phyloP scores from a whole-genome alignment of 768 basidiomycete genomes.

The Porpolomopsis calyptriformis region DNA sequence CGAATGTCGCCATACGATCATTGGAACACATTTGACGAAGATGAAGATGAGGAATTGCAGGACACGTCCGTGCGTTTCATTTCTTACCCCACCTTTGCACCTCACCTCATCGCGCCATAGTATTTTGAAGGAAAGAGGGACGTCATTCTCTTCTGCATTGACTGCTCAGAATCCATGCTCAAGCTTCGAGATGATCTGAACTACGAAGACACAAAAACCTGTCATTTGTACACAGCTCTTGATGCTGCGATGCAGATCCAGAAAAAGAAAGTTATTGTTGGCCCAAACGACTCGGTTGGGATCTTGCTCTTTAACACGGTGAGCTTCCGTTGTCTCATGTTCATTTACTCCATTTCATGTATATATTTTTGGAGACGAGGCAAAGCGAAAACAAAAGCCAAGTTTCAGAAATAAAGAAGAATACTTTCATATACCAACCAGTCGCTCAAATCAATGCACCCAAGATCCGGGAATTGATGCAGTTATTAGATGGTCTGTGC shows the following conservation, averaged over 20 bases:
- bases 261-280: conserved; percentile 81
- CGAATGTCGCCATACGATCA: conserved; percentile 50
- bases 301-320: conserved; percentile 91
- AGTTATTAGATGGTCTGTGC: conserved; percentile 64
- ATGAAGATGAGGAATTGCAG: conserved; percentile 76
- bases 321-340: too few species aligned
- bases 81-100: neutral
- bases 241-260: conserved; percentile 79
- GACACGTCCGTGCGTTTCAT: conserved; percentile 43
- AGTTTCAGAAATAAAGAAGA: conserved; percentile 55
- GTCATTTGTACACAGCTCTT: conserved; percentile 69
- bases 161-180: conserved; percentile 88
- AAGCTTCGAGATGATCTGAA: conserved; percentile 51
- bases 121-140: conserved; percentile 67
- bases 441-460: conserved; percentile 71
- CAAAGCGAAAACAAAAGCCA: conserved; percentile 31
- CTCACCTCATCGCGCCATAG: conserved; percentile 24
- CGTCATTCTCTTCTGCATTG: conserved; percentile 90
- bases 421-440: conserved; percentile 63
- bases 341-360: too few species aligned
- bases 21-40: conserved; percentile 71
- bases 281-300: conserved; percentile 84
- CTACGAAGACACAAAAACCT: conserved; percentile 57
- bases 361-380: conserved; percentile 28
- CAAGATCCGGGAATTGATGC: conserved; percentile 68